phyloP scores from a whole-genome alignment of 1,139 yeast species.

The Blastobotrys persicus region DNA sequence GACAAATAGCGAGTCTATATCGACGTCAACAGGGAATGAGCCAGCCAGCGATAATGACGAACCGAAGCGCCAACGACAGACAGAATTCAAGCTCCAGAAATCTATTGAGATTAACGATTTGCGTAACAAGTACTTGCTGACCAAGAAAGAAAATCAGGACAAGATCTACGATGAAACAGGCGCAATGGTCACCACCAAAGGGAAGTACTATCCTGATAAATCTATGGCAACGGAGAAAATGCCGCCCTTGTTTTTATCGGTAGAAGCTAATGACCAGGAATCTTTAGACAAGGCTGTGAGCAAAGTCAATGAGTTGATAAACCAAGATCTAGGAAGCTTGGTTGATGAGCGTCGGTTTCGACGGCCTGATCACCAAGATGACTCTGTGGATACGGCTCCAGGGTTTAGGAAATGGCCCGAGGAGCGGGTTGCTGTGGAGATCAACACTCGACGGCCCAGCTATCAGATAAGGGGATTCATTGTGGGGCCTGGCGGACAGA shows the following conservation, averaged over 20 bases:
- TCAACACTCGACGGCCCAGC: constrained; percentile 25
- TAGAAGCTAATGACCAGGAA: constrained; percentile 34
- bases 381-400: constrained; percentile 1
- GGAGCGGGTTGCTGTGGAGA: constrained; percentile 30
- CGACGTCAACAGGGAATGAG: constrained; percentile 41
- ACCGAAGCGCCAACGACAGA: too few species aligned
- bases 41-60: too few species aligned
- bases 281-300: constrained; percentile 35
- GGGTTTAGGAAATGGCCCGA: constrained; percentile 21
- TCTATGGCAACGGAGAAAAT: constrained; percentile 36
- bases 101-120: constrained; percentile 41
- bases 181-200: constrained; percentile 37
- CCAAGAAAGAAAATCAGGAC: constrained; percentile 38
- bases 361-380: constrained; percentile 7
- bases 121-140: constrained; percentile 40
- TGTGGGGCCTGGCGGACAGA: constrained; percentile 40
- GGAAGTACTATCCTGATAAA: constrained; percentile 41
- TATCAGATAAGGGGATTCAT: constrained; percentile 35
- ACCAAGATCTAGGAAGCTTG: constrained; percentile 35
- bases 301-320: constrained; percentile 34
- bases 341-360: constrained; percentile 35
- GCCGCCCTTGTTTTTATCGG: constrained; percentile 38
- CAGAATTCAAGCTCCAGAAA: constrained; percentile 17
- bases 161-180: constrained; percentile 35
- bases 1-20: constrained; percentile 18